Evolutionary conservation across 2,329 filamentous ascomycete genomes (phyloP).

Genomic region (Diaporthe sp.): DNA sequence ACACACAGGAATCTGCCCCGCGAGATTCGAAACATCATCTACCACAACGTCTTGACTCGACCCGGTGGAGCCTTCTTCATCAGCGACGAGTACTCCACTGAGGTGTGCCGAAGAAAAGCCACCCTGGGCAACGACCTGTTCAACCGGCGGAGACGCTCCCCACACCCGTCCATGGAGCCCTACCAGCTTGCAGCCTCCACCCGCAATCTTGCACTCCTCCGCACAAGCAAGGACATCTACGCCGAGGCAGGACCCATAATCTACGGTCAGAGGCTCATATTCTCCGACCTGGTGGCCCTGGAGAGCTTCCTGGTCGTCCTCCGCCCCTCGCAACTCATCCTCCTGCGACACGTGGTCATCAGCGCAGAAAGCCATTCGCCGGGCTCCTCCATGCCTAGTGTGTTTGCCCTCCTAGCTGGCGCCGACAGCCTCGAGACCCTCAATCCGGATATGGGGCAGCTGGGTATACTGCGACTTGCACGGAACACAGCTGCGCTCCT

Average conservation of each 20-base stretch:
- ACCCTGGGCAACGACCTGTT: too few relatives aligned
- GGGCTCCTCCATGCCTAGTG: too few relatives aligned
- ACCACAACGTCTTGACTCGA: not conserved
- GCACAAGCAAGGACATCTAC: not conserved
- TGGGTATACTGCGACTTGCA: rapidly evolving
- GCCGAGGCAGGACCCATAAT: not conserved
- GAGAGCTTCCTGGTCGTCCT: not conserved
- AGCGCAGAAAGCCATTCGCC: too few relatives aligned
- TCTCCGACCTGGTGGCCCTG: not conserved
- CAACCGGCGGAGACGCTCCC: too few relatives aligned
- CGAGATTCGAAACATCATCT: constrained; percentile 25
- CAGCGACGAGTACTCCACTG: not conserved
- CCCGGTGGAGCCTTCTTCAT: not conserved
- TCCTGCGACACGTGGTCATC: not conserved
- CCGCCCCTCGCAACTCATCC: not conserved
- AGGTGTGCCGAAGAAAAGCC: too few relatives aligned
- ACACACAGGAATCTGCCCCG: not conserved
- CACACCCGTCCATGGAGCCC: too few relatives aligned
- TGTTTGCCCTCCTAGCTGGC: not conserved
- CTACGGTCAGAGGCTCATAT: constrained; percentile 2
- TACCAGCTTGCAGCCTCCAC: too few relatives aligned
- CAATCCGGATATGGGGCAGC: not conserved
- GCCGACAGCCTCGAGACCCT: not conserved
- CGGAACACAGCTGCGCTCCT: rapidly evolving
- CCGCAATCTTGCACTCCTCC: not conserved